phyloP scores from a whole-genome alignment of 2,329 filamentous ascomycete species.

The Beauveria bassiana region DNA sequence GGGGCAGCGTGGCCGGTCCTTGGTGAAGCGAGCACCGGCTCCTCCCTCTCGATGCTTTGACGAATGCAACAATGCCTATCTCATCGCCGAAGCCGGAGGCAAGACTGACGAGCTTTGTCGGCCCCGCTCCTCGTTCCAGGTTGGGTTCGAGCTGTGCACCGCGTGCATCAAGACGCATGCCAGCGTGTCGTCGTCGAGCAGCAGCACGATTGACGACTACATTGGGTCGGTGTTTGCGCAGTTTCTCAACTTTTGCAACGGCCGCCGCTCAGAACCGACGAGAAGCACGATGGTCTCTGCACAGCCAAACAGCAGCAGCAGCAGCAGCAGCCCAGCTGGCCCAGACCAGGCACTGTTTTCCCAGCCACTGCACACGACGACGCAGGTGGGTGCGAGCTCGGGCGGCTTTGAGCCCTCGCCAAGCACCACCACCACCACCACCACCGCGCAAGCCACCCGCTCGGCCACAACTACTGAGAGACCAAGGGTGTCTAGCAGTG shows the following conservation, averaged over 20 bases:
- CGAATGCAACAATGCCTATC: constrained; percentile 41
- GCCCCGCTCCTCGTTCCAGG: constrained; percentile 32
- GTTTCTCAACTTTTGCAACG: constrained; percentile 38
- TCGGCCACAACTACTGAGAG: too few relatives aligned
- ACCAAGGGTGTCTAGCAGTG: too few relatives aligned
- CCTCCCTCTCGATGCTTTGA: constrained; percentile 43
- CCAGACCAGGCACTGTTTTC: constrained; percentile 20
- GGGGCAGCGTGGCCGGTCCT: too few relatives aligned
- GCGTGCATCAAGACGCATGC: constrained; percentile 30
- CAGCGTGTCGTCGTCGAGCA: neutral
- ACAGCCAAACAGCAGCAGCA: neutral
- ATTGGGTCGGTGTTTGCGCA: constrained; percentile 33
- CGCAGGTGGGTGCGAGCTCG: constrained; percentile 19
- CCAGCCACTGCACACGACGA: constrained; percentile 18
- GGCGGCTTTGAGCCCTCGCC: constrained; percentile 13
- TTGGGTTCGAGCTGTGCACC: constrained; percentile 29
- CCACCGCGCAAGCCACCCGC: neutral
- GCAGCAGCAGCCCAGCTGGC: neutral
- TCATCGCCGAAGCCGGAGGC: constrained; percentile 40
- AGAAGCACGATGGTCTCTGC: neutral
- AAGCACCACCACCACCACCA: neutral
- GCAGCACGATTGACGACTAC: constrained; percentile 22
- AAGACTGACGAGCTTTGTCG: constrained; percentile 40
- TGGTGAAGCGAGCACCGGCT: too few relatives aligned
- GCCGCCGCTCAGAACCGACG: constrained; percentile 15